Percentiles rank a stretch among this genome's conserved stretches.
Evolutionary conservation across 768 basidiomycete genomes (phyloP).

Genomic region (Hygrophoropsis aurantiaca): DNA sequence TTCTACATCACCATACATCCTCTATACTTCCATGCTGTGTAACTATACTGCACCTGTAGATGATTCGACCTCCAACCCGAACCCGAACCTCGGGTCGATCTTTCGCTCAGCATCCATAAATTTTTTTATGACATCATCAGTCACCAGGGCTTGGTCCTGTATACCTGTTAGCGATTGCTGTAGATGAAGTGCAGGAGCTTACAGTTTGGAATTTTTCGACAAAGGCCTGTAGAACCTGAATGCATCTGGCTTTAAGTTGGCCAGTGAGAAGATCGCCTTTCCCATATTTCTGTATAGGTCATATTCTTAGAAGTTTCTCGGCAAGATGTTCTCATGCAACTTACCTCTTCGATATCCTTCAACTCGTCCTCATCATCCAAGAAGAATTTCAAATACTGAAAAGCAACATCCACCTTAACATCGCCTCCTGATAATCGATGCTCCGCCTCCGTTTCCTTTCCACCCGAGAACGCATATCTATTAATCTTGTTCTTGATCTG

Average conservation of each 20-base stretch:
- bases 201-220: slow-evolving; percentile 87
- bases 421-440: slow-evolving; percentile 87
- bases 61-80: no score
- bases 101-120: slow-evolving; percentile 84
- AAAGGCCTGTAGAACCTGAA: slow-evolving; percentile 77
- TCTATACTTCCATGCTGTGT: slow-evolving; percentile 1
- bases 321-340: slow-evolving; percentile 15
- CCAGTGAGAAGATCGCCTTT: slow-evolving; percentile 85
- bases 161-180: slow-evolving; percentile 6
- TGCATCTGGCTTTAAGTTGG: slow-evolving; percentile 88
- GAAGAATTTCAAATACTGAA: slow-evolving; percentile 95
- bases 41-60: not conserved
- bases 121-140: slow-evolving; percentile 67
- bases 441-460: slow-evolving; percentile 93
- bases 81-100: slow-evolving; percentile 63
- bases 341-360: slow-evolving; percentile 69
- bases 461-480: slow-evolving; percentile 94
- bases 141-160: slow-evolving; percentile 71
- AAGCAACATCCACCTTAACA: slow-evolving; percentile 93
- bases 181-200: slow-evolving; percentile 12
- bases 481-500: slow-evolving; percentile 99
- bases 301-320: slow-evolving; percentile 1
- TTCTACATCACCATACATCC: slow-evolving; percentile 6
- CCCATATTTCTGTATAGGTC: slow-evolving; percentile 75
- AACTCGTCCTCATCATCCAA: slow-evolving; percentile 93